Base-by-base conservation (phyloP, 495 filamentous ascomycete genomes). In the Xylaria venustula region DNA sequence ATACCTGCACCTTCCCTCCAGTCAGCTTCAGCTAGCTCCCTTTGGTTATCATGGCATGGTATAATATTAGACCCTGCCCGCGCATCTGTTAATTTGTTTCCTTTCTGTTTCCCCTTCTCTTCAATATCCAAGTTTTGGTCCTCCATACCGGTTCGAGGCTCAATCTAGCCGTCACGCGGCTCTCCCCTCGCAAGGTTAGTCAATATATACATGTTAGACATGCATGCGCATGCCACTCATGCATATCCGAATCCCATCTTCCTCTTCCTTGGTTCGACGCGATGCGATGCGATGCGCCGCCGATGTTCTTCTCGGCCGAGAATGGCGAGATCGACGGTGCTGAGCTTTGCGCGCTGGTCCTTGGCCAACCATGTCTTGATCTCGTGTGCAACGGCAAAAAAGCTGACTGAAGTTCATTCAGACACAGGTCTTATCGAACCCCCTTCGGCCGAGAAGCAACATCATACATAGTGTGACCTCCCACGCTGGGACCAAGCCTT, bases 21-120 rank as follows among this genome's bases (percentile, higher is more conserved):
- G 12, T n/a, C 15, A 32, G 47, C n/a, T 17, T 34, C 30, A 34
- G n/a, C n/a, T n/a, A n/a, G n/a, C n/a, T 34, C 30, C 30, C 30
- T 34, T 34, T n/a, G n/a, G n/a, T n/a, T 34, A 34, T 34, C 30
- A 11, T 34, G 5, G 30, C 11, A 34, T 34, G 30, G 30, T 34
- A 47, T 53, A 46, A 52, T 60, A 52, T 45, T 44, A 54, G 28
- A 40, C 23, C 58, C 58, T 60, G 58, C 49, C 49, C 28, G 12
- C 41, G 45, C 57, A 52, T 46, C 8, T 26, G 36, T 58, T 45
- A 20, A 55, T 23, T 40, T 40, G 14, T 37, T 32, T 40, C 25
- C 47, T 53, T 23, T 14, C 22, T 44, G 37, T 22, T 19, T 36
- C 49, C 9, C 30, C 26, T 37, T 26, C 20, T 51, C 8, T 14